Base-by-base conservation (phyloP, 176 grass and related monocot genomes). In the Puccinellia tenuiflora region DNA sequence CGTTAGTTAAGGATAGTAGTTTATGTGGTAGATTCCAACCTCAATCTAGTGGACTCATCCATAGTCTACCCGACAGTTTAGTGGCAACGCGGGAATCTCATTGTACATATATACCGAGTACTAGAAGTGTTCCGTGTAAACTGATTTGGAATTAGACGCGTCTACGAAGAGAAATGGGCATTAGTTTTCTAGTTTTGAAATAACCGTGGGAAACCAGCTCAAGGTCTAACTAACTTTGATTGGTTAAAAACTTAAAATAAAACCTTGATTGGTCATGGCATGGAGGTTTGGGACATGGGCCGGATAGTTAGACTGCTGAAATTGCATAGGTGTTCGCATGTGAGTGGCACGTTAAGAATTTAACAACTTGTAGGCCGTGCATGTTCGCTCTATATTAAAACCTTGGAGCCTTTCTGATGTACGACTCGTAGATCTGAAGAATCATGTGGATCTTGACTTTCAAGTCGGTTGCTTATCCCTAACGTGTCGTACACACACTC, bases 401-500 rank as follows among this genome's bases (percentile, higher is more conserved):
- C 33, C 6, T 55, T 16, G 56, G 39, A 76, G 28, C 56, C 52
- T 80, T 77, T 89, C 14, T 20, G 17, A 9, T 60, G 30, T 25
- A 83, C 71, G 10, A 52, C 45, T 1, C 71, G 63, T 70, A 61
- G 51, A 81, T 76, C 51, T 18, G 51, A 85, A 79, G 87, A 38
- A 81, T 85, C 68, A 76, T 48, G 55, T 20, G 30, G 70, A 76
- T 81, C 57, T 84, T 88, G 77, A 85, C 87, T 85, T 81, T 69
- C 52, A 40, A 85, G 21, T 76, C 31, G 62, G 70, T 77, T 64
- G 80, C 65, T 71, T 85, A 40, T 31, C n/a, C 17, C 57, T 7
- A 57, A 68, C 73, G 68, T 24, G 47, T 68, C 38, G 13, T 59
- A 22, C 69, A 75, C 60, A 63, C 60, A 2, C 24, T n/a, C 38